Evolutionary conservation across 164 flowering plant species (phyloP).

Genomic region (Nymphaea thermarum): DNA sequence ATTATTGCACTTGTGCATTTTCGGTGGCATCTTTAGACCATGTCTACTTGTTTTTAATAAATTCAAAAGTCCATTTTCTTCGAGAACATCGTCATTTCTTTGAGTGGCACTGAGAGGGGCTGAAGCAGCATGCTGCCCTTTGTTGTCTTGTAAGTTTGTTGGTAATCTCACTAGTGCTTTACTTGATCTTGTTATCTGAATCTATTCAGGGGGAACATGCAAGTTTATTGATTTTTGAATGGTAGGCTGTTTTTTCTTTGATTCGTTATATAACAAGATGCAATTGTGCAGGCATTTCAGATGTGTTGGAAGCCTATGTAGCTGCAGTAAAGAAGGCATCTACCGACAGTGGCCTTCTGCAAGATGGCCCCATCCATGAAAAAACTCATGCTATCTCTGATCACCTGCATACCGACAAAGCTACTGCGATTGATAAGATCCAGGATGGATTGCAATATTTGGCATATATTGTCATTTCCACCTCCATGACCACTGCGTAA

Average conservation of each 20-base stretch:
- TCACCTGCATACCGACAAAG: constrained; percentile 46
- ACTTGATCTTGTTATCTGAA: neutral
- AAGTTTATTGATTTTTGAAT: too few species aligned
- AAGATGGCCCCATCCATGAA: constrained; percentile 42
- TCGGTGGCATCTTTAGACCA: too few species aligned
- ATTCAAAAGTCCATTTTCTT: too few species aligned
- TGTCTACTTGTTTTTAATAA: too few species aligned
- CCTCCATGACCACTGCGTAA: constrained; percentile 29
- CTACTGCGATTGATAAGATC: constrained; percentile 52
- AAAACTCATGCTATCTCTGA: constrained; percentile 50
- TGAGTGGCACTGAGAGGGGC: neutral
- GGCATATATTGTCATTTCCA: constrained; percentile 55
- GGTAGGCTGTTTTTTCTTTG: too few species aligned
- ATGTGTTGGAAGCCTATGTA: constrained; percentile 65
- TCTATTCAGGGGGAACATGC: too few species aligned
- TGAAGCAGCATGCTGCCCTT: neutral
- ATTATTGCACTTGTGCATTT: too few species aligned
- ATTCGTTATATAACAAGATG: neutral
- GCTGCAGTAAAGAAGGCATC: constrained; percentile 51
- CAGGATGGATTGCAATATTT: constrained; percentile 80
- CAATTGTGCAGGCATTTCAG: constrained; percentile 55
- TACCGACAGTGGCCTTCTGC: constrained; percentile 33
- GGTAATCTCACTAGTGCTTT: neutral
- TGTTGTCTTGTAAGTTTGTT: neutral
- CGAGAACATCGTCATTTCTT: too few species aligned